Conservation (phyloP, 306 rosid genomes). For the Rosa lucieae region DNA sequence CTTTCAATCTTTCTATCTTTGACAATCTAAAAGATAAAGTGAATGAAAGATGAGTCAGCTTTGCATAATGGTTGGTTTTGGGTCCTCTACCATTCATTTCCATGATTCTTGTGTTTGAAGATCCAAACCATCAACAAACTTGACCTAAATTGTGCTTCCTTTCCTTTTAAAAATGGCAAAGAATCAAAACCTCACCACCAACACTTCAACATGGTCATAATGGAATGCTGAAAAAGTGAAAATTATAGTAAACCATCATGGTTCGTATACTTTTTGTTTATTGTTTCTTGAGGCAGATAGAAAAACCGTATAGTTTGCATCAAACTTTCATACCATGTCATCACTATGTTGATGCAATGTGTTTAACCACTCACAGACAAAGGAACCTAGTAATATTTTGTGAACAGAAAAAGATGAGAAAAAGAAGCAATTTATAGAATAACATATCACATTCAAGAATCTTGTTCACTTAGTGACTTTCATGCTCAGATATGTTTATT, state of each 20-base stretch:
- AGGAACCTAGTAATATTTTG: background rate
- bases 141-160: background rate
- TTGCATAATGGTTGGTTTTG: conserved; percentile 2
- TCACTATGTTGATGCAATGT: background rate
- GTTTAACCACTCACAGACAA: background rate
- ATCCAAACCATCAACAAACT: background rate
- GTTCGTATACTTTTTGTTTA: background rate
- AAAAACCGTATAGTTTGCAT: background rate
- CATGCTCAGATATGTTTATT: no score
- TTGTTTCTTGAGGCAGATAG: background rate
- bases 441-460: no score
- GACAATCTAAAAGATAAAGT: background rate
- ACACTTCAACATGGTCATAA: background rate
- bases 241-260: background rate
- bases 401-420: background rate
- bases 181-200: background rate
- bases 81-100: conserved; percentile 12
- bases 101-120: conserved; percentile 9
- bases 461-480: no score
- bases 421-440: background rate
- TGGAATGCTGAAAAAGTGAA: background rate
- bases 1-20: background rate
- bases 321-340: background rate
- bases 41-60: background rate
- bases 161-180: background rate